phyloP scores from a whole-genome alignment of 1,284 basidiomycete species.

The Ganoderma sp. region DNA sequence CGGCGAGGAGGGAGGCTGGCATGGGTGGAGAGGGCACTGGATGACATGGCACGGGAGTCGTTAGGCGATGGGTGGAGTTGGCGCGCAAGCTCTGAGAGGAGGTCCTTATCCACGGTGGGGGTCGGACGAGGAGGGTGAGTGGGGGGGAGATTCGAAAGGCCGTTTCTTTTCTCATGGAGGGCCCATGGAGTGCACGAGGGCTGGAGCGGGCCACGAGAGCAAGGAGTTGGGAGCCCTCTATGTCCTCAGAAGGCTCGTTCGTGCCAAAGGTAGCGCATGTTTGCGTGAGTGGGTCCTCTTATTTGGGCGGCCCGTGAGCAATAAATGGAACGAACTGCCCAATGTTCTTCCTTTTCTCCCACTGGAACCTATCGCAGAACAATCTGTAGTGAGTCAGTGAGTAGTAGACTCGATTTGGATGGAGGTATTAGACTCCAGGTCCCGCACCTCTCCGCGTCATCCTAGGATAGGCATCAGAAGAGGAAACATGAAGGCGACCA shows the following conservation, averaged over 20 bases:
- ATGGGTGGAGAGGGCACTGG: neutral
- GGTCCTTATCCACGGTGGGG: conserved; percentile 17
- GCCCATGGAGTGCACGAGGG: conserved; percentile 15
- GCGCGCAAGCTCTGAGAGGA: conserved; percentile 13
- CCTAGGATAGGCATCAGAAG: conserved; percentile 14
- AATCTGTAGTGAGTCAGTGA: conserved; percentile 13
- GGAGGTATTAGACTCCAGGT: conserved; percentile 18
- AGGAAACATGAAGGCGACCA: conserved; percentile 9
- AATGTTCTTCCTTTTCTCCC: conserved; percentile 1
- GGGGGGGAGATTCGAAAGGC: neutral
- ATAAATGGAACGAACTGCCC: neutral
- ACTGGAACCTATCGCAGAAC: conserved; percentile 23
- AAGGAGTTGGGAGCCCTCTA: conserved; percentile 6
- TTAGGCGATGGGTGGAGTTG: conserved; percentile 7
- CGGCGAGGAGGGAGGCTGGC: neutral
- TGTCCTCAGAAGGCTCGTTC: conserved; percentile 3
- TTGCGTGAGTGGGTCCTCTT: conserved; percentile 27
- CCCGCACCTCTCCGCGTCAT: conserved; percentile 1
- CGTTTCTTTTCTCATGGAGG: conserved; percentile 7
- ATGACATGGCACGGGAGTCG: neutral
- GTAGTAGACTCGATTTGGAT: conserved; percentile 1
- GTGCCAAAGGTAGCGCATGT: conserved; percentile 17
- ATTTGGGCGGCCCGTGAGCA: conserved; percentile 9
- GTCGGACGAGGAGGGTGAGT: neutral
- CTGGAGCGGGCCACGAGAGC: conserved; percentile 2